These are phyloP conservation scores for Saccharomycopsis schoenii DNA, from an alignment of 805 yeast genomes.

Conservation along the genomic window DNA sequence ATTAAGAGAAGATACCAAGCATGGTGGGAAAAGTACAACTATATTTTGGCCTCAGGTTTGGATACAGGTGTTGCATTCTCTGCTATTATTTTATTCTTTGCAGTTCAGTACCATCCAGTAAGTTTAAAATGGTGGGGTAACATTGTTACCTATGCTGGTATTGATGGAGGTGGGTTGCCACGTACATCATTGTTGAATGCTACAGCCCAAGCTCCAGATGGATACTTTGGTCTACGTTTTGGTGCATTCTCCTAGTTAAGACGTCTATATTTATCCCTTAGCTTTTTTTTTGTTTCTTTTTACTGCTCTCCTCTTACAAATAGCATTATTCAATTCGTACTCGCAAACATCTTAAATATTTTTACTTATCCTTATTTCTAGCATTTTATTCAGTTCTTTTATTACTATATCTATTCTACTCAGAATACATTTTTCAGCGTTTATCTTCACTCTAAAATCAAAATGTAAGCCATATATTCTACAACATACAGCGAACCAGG, in stretches of 20 bases:
- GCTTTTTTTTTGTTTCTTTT: background rate
- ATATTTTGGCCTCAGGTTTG: slow-evolving; percentile 45
- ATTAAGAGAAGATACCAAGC: slow-evolving; percentile 37
- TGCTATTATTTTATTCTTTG: slow-evolving; percentile 43
- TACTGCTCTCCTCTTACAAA: background rate
- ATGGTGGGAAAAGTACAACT: slow-evolving; percentile 48
- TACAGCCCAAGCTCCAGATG: slow-evolving; percentile 24
- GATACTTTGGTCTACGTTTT: slow-evolving; percentile 28
- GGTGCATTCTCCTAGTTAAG: slow-evolving; percentile 4
- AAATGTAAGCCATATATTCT: too few species aligned
- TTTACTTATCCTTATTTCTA: too few species aligned
- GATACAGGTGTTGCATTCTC: slow-evolving; percentile 56
- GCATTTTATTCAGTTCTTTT: too few species aligned
- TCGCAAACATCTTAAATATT: too few species aligned
- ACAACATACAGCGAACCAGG: too few species aligned
- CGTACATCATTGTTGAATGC: slow-evolving; percentile 16
- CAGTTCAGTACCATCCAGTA: slow-evolving; percentile 35
- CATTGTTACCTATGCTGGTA: slow-evolving; percentile 28
- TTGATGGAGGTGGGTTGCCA: slow-evolving; percentile 29
- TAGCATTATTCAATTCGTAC: too few species aligned
- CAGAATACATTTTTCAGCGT: too few species aligned
- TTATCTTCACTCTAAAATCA: too few species aligned
- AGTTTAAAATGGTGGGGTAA: slow-evolving; percentile 61
- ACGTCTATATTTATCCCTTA: background rate
- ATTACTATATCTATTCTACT: too few species aligned